These are phyloP conservation scores for Trichomonas gallinae DNA, from an alignment of 208 protist genomes.

Conservation along the genomic window DNA sequence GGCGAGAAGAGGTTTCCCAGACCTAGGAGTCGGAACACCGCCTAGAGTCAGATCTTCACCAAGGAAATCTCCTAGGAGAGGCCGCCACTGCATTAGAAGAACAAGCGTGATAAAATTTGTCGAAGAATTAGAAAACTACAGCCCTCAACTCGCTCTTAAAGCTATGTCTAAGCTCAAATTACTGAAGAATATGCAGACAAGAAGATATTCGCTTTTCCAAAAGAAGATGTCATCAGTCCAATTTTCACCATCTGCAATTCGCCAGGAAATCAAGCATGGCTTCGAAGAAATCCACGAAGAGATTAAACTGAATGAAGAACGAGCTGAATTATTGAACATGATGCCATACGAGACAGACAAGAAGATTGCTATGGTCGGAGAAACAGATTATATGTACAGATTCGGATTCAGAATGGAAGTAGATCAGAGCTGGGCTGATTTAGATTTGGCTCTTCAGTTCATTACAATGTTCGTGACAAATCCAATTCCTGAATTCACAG, in stretches of 20 bases:
- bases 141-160: not conserved
- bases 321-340: not conserved
- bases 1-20: not conserved
- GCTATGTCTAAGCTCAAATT: not conserved
- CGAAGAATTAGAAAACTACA: not conserved
- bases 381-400: not conserved
- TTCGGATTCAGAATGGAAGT: not conserved
- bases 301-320: not conserved
- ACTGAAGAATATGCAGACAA: not conserved
- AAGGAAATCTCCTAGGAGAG: too few species aligned
- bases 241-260: not conserved
- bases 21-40: not conserved
- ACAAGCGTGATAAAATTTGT: not conserved
- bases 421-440: not conserved
- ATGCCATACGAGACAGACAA: not conserved
- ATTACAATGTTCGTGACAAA: not conserved
- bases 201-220: not conserved
- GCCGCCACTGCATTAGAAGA: not conserved
- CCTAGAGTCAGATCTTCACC: not conserved
- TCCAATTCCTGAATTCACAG: not conserved
- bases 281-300: not conserved
- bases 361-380: not conserved
- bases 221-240: not conserved
- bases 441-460: not conserved
- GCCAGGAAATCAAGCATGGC: not conserved